Evolutionary conservation across 306 rosid genomes (phyloP), one percentile per base, ranked within the genome.

Genomic region (Cucurbita pepo): DNA sequence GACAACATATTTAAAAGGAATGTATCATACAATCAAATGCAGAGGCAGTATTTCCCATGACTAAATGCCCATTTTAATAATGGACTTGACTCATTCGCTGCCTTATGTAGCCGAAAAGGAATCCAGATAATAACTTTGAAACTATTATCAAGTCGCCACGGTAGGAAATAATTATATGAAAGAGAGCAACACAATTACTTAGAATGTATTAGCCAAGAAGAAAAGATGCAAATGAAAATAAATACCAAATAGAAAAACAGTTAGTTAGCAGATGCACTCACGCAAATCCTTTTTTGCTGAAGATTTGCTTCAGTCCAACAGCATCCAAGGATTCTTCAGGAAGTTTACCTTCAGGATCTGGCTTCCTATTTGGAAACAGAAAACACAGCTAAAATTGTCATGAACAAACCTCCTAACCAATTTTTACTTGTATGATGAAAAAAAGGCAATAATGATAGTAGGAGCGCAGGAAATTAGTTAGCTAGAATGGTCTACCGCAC

Each of bases 341-440:
- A 78, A 94, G 97, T 79, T 82, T 88, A 47, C 96, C 97, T 84
- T 89, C 99, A 21, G 88, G 95, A 81, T 91, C 97, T 73, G 90
- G 84, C 82, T 72, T 86, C 88, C 99, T 94, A 64, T 64, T 13
- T 75, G 47, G 50, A 16, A 76, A 61, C 76, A 69, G 78, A 36
- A 79, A 8, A 19, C 56, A 65, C 37, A 72, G 25, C 54, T 70
- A 69, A 69, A 12, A 50, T 48, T 21, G 72, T 44, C 48, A 65
- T 10, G 55, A 30, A 19, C 53, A 64, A 18, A 43, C 71, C 53
- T 64, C 10, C 16, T 19, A 66, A 1, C 53, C 13, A 60, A 37
- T 36, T 36, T 15, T 37, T 58, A 58, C 64, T 30, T 25, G 21
- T 40, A 63, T 10, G 70, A 41, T 16, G 1, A 10, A 63, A 19